A percentile compares a stretch with the other conserved stretches of the same genome.
These are phyloP conservation scores for Alternaria gansuensis DNA, from an alignment of 2,329 filamentous ascomycete genomes.

Conservation along the genomic window DNA sequence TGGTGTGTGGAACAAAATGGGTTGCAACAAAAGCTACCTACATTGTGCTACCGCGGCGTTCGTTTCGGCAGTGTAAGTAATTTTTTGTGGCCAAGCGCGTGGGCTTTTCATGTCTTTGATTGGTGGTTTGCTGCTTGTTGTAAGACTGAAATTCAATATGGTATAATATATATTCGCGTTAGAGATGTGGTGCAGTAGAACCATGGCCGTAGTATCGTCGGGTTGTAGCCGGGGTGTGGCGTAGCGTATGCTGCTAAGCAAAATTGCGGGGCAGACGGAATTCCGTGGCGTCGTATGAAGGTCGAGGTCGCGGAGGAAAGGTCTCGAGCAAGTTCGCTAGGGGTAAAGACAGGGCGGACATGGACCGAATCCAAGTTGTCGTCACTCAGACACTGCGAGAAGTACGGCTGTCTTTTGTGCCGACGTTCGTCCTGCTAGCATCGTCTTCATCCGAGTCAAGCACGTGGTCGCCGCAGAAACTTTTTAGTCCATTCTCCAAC, in stretches of 20 bases:
- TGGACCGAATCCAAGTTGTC: background rate
- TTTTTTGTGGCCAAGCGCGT: background rate
- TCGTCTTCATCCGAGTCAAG: constrained; percentile 12
- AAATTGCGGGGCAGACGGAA: background rate
- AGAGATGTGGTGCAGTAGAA: background rate
- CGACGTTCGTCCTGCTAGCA: constrained; percentile 6
- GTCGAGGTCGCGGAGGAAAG: background rate
- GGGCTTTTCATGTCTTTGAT: background rate
- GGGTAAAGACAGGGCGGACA: background rate
- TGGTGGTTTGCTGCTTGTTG: background rate
- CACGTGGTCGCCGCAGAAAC: constrained; percentile 27
- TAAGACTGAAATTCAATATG: background rate
- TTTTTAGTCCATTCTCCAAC: constrained; percentile 35
- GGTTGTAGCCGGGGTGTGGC: background rate
- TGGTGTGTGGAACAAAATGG: background rate
- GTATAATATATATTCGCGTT: background rate
- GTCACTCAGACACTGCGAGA: constrained; percentile 13
- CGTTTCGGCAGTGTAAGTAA: background rate
- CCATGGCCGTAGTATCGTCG: background rate
- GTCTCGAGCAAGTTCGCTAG: background rate
- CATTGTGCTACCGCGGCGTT: background rate
- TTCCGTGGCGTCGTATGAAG: background rate
- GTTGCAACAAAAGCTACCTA: background rate
- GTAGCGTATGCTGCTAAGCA: background rate
- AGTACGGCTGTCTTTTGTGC: background rate